These are phyloP conservation scores for Camellia granthamiana DNA, from an alignment of 148 eudicot species.

Conservation along the genomic window DNA sequence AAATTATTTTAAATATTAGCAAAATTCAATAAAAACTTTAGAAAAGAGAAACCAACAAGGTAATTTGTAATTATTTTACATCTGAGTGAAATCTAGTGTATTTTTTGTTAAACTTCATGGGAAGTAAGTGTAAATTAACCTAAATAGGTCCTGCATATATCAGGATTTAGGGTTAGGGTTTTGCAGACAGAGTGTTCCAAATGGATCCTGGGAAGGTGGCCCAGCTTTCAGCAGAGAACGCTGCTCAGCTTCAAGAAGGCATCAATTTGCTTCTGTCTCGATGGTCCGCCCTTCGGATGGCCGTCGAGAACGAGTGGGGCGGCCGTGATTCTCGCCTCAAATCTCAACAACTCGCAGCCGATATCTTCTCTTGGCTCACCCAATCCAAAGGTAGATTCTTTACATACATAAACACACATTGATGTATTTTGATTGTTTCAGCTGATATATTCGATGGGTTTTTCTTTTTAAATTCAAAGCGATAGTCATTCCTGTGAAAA, in stretches of 20 bases:
- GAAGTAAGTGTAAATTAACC: too few relatives aligned
- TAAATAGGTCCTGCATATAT: not conserved
- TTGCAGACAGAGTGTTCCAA: not conserved
- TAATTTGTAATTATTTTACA: too few relatives aligned
- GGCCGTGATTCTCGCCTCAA: constrained; percentile 45
- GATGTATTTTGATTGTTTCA: not conserved
- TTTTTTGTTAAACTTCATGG: too few relatives aligned
- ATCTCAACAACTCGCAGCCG: constrained; percentile 36
- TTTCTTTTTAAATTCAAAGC: not conserved
- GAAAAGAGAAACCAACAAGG: too few relatives aligned
- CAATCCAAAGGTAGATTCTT: constrained; percentile 45
- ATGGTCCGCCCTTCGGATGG: constrained; percentile 76
- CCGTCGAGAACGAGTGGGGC: constrained; percentile 60
- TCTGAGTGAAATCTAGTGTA: too few relatives aligned
- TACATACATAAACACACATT: not conserved
- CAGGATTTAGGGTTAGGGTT: not conserved
- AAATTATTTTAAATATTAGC: too few relatives aligned
- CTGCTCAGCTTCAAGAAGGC: constrained; percentile 53
- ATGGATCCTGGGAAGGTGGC: constrained; percentile 11
- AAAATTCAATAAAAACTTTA: too few relatives aligned
- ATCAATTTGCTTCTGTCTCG: constrained; percentile 49
- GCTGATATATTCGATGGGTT: not conserved
- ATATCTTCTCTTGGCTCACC: constrained; percentile 46
- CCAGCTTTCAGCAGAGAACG: constrained; percentile 38
- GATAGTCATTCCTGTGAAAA: not conserved